Conservation (phyloP, 2,329 filamentous ascomycete species). For the Verticillium klebahnii region DNA sequence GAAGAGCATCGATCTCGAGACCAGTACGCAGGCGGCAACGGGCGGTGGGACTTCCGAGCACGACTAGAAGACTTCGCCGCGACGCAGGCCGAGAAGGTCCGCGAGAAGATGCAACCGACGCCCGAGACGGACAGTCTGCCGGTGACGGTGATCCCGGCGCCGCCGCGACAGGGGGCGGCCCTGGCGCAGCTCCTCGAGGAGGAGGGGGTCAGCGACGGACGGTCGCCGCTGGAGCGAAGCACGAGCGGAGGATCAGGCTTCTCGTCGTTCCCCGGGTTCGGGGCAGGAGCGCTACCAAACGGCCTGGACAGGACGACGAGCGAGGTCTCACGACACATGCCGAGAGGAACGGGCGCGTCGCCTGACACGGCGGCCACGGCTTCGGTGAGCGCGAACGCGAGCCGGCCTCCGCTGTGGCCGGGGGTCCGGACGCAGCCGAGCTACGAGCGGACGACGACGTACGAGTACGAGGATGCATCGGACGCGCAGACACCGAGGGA, state of each 20-base stretch:
- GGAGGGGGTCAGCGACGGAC: conserved; percentile 26
- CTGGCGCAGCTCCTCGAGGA: conserved; percentile 54
- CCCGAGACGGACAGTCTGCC: conserved; percentile 52
- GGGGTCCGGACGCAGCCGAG: conserved; percentile 27
- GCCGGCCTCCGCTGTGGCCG: conserved; percentile 38
- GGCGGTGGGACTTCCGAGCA: conserved; percentile 51
- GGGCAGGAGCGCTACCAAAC: neutral
- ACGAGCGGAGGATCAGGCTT: conserved; percentile 10
- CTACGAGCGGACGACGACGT: conserved; percentile 27
- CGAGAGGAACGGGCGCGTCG: neutral
- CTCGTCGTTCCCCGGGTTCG: conserved; percentile 1
- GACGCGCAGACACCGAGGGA: conserved; percentile 21
- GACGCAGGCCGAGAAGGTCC: conserved; percentile 54
- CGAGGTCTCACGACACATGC: conserved; percentile 7
- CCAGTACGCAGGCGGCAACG: conserved; percentile 11
- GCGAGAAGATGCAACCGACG: conserved; percentile 50
- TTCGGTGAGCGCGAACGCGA: conserved; percentile 17
- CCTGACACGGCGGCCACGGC: neutral
- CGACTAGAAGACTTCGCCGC: conserved; percentile 58
- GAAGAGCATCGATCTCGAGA: conserved; percentile 9
- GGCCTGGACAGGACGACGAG: conserved; percentile 6
- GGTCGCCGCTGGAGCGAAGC: conserved; percentile 2
- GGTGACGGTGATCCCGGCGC: conserved; percentile 57
- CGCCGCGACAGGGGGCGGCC: conserved; percentile 51
- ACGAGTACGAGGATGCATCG: conserved; percentile 9